Conservation (phyloP, 805 yeast genomes). For the Schwanniomyces pseudopolymorphus region DNA sequence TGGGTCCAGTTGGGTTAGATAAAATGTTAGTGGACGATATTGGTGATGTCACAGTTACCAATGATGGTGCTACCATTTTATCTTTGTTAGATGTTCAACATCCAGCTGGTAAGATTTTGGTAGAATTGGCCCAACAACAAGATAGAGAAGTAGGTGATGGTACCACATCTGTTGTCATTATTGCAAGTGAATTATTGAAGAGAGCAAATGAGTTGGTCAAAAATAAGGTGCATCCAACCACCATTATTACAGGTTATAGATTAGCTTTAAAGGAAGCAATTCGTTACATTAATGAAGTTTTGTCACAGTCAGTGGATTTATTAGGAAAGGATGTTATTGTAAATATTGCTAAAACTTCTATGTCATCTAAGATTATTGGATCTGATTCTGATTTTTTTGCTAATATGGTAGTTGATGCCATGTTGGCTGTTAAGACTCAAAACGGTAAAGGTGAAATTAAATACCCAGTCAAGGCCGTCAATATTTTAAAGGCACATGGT, state of each 20-base stretch:
- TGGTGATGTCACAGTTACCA: slow-evolving; percentile 98
- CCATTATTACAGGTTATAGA: slow-evolving; percentile 94
- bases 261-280: slow-evolving; percentile 90
- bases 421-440: slow-evolving; percentile 89
- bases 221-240: slow-evolving; percentile 95
- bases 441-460: slow-evolving; percentile 83
- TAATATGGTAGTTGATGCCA: slow-evolving; percentile 89
- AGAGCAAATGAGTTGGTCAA: slow-evolving; percentile 93
- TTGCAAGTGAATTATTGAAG: slow-evolving; percentile 88
- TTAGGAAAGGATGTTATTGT: slow-evolving; percentile 82
- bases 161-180: slow-evolving; percentile 94
- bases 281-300: slow-evolving; percentile 79
- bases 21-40: slow-evolving; percentile 98
- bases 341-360: slow-evolving; percentile 93
- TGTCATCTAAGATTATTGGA: slow-evolving; percentile 96
- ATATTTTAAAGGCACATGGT: slow-evolving; percentile 94
- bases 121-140: slow-evolving; percentile 97
- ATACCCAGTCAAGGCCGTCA: slow-evolving; percentile 97
- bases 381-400: slow-evolving; percentile 89
- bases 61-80: slow-evolving; percentile 97
- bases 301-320: slow-evolving; percentile 75
- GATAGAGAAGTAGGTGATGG: slow-evolving; percentile 99
- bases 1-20: slow-evolving; percentile 98
- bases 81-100: slow-evolving; percentile 92
- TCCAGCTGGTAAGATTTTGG: slow-evolving; percentile 97